These are phyloP conservation scores for Gamsiella multidivaricata DNA, from an alignment of 192 early-diverging fungal species.

Conservation along the genomic window DNA sequence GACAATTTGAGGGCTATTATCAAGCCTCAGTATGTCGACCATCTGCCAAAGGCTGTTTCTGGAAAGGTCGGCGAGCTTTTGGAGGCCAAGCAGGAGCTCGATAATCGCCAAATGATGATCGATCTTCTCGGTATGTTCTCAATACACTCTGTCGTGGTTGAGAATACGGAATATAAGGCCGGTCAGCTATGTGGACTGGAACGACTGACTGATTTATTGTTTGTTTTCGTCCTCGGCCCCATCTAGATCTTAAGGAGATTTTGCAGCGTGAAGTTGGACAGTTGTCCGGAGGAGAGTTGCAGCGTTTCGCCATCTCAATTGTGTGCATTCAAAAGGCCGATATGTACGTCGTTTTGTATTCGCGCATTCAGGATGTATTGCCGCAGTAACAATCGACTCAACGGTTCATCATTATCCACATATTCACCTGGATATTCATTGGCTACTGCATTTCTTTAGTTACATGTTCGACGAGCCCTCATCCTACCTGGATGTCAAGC, in stretches of 20 bases:
- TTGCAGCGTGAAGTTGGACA: constrained; percentile 84
- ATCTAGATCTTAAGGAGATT: constrained; percentile 82
- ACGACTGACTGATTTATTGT: not conserved
- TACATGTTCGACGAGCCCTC: constrained; percentile 99
- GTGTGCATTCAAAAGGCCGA: constrained; percentile 85
- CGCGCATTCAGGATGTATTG: not conserved
- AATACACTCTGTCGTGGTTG: no score
- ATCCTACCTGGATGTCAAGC: constrained; percentile 97
- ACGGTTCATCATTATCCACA: not conserved
- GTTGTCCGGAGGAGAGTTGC: constrained; percentile 96
- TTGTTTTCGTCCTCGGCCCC: not conserved
- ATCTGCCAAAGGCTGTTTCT: constrained; percentile 82
- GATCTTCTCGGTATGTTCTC: constrained; percentile 68
- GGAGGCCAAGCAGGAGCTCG: constrained; percentile 72
- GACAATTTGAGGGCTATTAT: constrained; percentile 95
- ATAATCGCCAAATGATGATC: constrained; percentile 82
- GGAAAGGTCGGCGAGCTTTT: constrained; percentile 84
- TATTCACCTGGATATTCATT: not conserved
- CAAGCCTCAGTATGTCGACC: constrained; percentile 97
- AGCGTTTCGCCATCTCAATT: constrained; percentile 96
- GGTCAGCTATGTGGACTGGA: no score
- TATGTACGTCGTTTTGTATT: constrained; percentile 67
- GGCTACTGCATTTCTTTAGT: constrained; percentile 41
- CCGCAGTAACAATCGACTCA: not conserved
- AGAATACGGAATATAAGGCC: no score